Evolutionary conservation across 2,329 filamentous ascomycete species (phyloP).

Genomic region (Dothiorella sarmentorum): DNA sequence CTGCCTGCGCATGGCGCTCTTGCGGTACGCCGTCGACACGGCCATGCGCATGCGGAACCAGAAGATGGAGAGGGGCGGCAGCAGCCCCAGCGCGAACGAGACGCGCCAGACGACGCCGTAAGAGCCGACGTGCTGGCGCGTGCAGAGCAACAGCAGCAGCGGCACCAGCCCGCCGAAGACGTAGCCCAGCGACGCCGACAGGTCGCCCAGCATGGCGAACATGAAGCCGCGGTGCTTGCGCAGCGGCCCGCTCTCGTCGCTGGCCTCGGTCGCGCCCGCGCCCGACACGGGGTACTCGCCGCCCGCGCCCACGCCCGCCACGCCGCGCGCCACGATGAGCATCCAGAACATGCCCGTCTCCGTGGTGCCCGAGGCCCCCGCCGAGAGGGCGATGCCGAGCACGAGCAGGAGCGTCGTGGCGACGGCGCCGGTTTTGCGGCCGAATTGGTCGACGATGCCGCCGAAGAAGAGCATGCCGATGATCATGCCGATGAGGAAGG

Average conservation of each 20-base stretch:
- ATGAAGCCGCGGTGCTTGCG: constrained; percentile 53
- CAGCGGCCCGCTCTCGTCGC: constrained; percentile 47
- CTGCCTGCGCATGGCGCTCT: constrained; percentile 40
- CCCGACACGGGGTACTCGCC: constrained; percentile 53
- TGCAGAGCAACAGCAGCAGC: constrained; percentile 50
- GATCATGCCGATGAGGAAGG: constrained; percentile 36
- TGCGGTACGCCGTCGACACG: constrained; percentile 49
- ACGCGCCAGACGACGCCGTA: constrained; percentile 49
- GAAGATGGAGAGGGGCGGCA: constrained; percentile 51
- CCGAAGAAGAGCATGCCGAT: constrained; percentile 36
- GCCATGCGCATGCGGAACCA: constrained; percentile 54
- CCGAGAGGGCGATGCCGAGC: constrained; percentile 31
- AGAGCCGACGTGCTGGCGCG: constrained; percentile 42
- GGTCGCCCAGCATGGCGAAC: constrained; percentile 54
- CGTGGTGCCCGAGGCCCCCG: constrained; percentile 28
- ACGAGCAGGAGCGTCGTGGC: constrained; percentile 33
- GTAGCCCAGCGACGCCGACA: constrained; percentile 52
- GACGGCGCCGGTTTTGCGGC: constrained; percentile 33
- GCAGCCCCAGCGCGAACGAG: constrained; percentile 49
- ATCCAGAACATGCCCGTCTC: constrained; percentile 40
- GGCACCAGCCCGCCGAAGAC: constrained; percentile 50
- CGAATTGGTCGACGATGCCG: constrained; percentile 32
- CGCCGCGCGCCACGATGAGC: constrained; percentile 43
- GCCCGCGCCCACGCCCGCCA: constrained; percentile 45
- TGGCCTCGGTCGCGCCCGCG: constrained; percentile 51